A percentile compares a stretch with the other conserved stretches of the same genome.
Evolutionary conservation across 208 protist species (phyloP).

Genomic region (Leishmania gerbilli): DNA sequence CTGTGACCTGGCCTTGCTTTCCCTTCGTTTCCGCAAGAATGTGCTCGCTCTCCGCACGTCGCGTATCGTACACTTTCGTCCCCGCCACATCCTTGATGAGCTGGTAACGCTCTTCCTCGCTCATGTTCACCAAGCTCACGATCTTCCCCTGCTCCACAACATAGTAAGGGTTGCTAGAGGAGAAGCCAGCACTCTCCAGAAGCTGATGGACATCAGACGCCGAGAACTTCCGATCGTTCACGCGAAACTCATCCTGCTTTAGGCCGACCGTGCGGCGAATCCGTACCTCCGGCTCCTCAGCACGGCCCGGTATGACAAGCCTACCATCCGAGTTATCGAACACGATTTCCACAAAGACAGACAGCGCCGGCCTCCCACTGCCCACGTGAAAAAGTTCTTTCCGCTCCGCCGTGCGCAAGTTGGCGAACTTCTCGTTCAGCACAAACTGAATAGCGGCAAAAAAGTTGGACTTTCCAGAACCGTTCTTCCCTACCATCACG

Average conservation of each 20-base stretch:
- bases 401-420: conserved; percentile 89
- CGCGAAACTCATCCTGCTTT: conserved; percentile 99
- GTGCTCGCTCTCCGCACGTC: conserved; percentile 91
- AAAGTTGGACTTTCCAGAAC: conserved; percentile 98
- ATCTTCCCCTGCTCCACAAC: conserved; percentile 99
- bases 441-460: conserved; percentile 98
- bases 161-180: conserved; percentile 99
- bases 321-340: conserved; percentile 98
- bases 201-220: conserved; percentile 94
- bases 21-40: conserved; percentile 94
- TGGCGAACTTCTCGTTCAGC: conserved; percentile 93
- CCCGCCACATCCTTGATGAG: conserved; percentile 99
- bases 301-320: conserved; percentile 90
- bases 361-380: conserved; percentile 83
- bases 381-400: conserved; percentile 96
- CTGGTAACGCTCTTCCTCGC: conserved; percentile 94
- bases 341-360: conserved; percentile 98
- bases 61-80: conserved; percentile 97
- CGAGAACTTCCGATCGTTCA: conserved; percentile 96
- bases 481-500: conserved; percentile 96
- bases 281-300: conserved; percentile 92
- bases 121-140: conserved; percentile 95
- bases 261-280: conserved; percentile 97
- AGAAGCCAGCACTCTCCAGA: conserved; percentile 98
- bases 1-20: conserved; percentile 88